phyloP scores from a whole-genome alignment of 306 rosid species.

The Gillenia trifoliata region DNA sequence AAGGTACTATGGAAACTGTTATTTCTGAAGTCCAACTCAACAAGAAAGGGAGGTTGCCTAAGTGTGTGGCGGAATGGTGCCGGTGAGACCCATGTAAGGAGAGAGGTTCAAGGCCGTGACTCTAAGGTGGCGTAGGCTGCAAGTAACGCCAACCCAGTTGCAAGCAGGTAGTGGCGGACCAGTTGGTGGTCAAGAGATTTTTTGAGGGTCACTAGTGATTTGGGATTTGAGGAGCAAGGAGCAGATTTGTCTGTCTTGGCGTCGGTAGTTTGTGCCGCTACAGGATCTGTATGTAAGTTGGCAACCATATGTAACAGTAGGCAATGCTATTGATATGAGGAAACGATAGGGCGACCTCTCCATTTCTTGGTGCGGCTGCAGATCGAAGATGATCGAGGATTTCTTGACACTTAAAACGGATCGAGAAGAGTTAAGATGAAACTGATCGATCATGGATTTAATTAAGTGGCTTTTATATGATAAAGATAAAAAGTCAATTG shows the following conservation, averaged over 20 bases:
- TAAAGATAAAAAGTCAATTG: no score
- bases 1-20: slow-evolving; percentile 10
- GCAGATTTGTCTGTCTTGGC: slow-evolving; percentile 17
- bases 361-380: no score
- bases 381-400: no score
- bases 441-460: no score
- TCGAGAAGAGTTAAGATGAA: no score
- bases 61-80: slow-evolving; percentile 5
- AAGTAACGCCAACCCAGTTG: slow-evolving; percentile 17
- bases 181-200: neutral
- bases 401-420: no score
- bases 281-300: no score
- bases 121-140: neutral
- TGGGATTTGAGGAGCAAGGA: slow-evolving; percentile 21
- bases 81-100: slow-evolving; percentile 1
- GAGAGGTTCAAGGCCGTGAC: slow-evolving; percentile 11
- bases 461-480: no score
- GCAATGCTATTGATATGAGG: no score
- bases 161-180: slow-evolving; percentile 11
- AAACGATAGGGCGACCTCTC: no score
- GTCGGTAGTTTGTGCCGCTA: neutral
- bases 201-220: slow-evolving; percentile 11
- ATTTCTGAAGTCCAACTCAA: neutral
- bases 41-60: slow-evolving; percentile 10
- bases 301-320: no score